Conservation (phyloP, 768 basidiomycete species). For the Pulveroboletus ravenelii region DNA sequence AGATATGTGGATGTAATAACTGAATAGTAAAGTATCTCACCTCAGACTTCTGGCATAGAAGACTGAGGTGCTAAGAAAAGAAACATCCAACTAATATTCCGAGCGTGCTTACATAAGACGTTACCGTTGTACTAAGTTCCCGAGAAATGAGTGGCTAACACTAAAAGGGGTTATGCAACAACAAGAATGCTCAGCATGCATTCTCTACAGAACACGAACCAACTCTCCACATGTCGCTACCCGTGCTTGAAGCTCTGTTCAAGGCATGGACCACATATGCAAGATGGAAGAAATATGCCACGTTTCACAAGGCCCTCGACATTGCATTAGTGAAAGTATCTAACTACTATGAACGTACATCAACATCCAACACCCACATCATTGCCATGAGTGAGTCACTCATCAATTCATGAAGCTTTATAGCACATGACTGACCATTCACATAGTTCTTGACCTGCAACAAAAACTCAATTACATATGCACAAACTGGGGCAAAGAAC, state of each 20-base stretch:
- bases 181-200: conserved; percentile 3
- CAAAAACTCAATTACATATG: conserved; percentile 1
- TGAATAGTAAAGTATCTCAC: too few relatives aligned
- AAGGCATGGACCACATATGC: background rate
- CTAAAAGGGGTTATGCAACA: too few relatives aligned
- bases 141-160: too few relatives aligned
- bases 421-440: too few relatives aligned
- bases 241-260: background rate
- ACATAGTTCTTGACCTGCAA: conserved; percentile 3
- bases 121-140: too few relatives aligned
- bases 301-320: too few relatives aligned
- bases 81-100: too few relatives aligned
- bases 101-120: too few relatives aligned
- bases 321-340: background rate
- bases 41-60: too few relatives aligned
- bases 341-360: background rate
- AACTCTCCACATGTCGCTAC: background rate
- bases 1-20: too few relatives aligned
- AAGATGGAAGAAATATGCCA: background rate
- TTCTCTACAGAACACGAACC: conserved; percentile 5
- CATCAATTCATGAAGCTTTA: too few relatives aligned
- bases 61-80: too few relatives aligned
- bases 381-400: conserved; percentile 12
- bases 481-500: background rate
- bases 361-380: background rate